Base-by-base conservation (phyloP, 257 asterid genomes). In the Solanum etuberosum region DNA sequence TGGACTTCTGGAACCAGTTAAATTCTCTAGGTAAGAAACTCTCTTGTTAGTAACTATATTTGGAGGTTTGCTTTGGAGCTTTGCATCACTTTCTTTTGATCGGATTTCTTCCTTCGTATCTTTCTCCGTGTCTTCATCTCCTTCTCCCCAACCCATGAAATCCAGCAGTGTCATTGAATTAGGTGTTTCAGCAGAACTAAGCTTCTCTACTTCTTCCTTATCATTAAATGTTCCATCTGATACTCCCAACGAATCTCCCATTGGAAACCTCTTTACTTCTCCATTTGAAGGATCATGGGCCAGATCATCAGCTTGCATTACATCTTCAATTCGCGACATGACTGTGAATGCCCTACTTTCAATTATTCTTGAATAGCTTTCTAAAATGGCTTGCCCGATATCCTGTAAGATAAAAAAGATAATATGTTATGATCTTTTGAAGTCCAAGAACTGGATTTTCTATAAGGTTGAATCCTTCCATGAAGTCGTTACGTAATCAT, bases 301-400 rank as follows among this genome's bases (percentile, higher is more conserved):
- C 3, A 90, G 85, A 74, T 91, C 38, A 87, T 96, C 98, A 0
- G 95, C 98, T 3, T 91, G 93, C 88, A 95, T 90, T 3, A 96
- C 99, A 51, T 96, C 97, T 15, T 96, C 98, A 88, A 96, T 92
- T 88, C 98, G 90, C 18, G 99, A 94, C 89, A 95, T 84, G 31
- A 96, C 98, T 7, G 94, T 96, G 85, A 87, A 94, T 65, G 98
- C 99, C 80, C 94, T 84, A 42, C 95, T 96, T 85, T 96, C 99
- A 65, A 96, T 89, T 54, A 94, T 94, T 91, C 99, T 92, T 34
- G 99, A 96, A 88, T 96, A 96, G 94, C 99, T 96, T 87, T 96
- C 99, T 48, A 95, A 90, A 86, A 96, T 89, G n/a, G 98, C 97
- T 1, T 93, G 99, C 83, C 99, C 99, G 83, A 96, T 95, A 80